Evolutionary conservation across 306 rosid species (phyloP).

Genomic region (Spatholobus suberectus): DNA sequence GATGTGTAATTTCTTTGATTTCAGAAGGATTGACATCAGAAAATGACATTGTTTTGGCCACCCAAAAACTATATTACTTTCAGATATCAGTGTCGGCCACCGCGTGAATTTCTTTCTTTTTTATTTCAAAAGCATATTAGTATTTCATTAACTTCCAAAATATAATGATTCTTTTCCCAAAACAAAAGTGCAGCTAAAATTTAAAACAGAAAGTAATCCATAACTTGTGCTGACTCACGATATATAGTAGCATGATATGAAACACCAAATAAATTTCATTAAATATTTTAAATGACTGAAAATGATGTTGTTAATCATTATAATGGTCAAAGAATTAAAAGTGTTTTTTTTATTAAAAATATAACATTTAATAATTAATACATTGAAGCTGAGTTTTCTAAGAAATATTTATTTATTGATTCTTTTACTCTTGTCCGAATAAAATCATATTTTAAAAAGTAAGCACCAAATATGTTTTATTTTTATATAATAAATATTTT

Average conservation of each 20-base stretch:
- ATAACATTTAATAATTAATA: background rate
- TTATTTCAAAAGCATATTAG: background rate
- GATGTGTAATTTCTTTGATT: background rate
- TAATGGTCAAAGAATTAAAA: background rate
- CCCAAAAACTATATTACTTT: background rate
- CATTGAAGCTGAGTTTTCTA: background rate
- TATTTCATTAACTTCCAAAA: conserved; percentile 34
- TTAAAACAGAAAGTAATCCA: conserved; percentile 41
- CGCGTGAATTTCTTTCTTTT: background rate
- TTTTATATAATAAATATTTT: background rate
- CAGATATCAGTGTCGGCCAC: conserved; percentile 2
- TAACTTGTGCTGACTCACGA: conserved; percentile 21
- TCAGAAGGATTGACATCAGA: background rate
- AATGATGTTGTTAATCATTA: background rate
- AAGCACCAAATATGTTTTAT: background rate
- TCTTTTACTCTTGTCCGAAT: background rate
- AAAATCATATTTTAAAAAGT: background rate
- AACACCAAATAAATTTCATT: too few species aligned
- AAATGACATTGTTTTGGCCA: background rate
- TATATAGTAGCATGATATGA: too few species aligned
- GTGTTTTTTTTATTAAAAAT: background rate
- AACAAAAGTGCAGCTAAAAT: conserved; percentile 19
- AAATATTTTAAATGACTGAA: background rate
- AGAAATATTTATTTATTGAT: background rate
- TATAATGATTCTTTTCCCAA: conserved; percentile 14